phyloP scores from a whole-genome alignment of 140 eudicot genomes.

The Ambrosia hybrid region DNA sequence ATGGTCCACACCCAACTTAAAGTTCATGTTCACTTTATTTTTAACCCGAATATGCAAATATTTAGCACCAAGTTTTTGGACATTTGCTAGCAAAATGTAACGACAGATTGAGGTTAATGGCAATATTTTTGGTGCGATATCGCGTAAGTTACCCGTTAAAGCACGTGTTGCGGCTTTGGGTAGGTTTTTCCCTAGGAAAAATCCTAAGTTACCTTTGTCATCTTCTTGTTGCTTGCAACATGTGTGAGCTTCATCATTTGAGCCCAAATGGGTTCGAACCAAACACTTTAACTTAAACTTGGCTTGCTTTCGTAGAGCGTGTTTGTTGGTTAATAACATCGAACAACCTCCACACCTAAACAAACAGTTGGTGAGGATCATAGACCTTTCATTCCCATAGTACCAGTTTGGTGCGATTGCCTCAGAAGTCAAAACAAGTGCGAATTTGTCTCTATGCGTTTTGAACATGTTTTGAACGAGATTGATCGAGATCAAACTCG shows the following conservation, averaged over 20 bases:
- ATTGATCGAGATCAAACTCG: constrained; percentile 46
- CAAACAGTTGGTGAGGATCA: constrained; percentile 50
- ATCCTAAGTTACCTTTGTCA: constrained; percentile 43
- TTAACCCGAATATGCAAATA: background rate
- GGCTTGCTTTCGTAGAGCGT: constrained; percentile 29
- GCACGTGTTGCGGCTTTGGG: constrained; percentile 45
- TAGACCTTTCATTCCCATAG: constrained; percentile 42
- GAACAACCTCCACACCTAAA: constrained; percentile 49
- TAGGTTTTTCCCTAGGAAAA: constrained; percentile 40
- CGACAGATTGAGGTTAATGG: constrained; percentile 33
- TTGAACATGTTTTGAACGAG: constrained; percentile 55
- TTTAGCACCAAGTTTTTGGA: constrained; percentile 18
- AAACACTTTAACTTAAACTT: constrained; percentile 41
- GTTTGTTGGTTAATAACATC: constrained; percentile 43
- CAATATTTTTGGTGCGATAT: constrained; percentile 41
- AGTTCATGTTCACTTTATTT: constrained; percentile 33
- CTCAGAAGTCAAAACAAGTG: constrained; percentile 50
- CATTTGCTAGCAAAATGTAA: constrained; percentile 16
- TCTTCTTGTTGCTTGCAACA: constrained; percentile 49
- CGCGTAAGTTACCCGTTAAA: constrained; percentile 30
- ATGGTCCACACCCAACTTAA: constrained; percentile 50
- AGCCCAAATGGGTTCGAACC: constrained; percentile 53
- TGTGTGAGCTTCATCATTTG: constrained; percentile 40
- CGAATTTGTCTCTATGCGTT: constrained; percentile 35
- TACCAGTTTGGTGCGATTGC: constrained; percentile 54